phyloP scores from a whole-genome alignment of 2,329 filamentous ascomycete genomes.

The Xylaria polymorpha region DNA sequence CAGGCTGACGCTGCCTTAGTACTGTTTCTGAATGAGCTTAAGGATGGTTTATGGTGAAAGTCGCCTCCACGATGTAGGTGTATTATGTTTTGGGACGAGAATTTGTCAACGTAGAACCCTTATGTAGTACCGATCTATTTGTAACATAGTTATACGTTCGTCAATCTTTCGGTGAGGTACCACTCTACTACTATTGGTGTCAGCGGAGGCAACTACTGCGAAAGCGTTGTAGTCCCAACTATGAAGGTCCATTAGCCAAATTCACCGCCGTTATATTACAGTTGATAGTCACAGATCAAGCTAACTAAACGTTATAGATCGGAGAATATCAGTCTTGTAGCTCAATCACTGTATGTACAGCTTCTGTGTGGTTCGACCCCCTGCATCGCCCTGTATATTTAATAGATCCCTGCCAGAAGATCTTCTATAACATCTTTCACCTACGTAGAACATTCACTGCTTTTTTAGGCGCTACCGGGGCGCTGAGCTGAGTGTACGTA shows the following conservation, averaged over 20 bases:
- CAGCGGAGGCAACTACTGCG: background rate
- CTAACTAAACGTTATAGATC: background rate
- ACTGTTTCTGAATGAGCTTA: constrained; percentile 31
- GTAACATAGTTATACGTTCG: background rate
- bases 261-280: no score
- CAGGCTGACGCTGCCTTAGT: constrained; percentile 27
- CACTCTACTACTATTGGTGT: background rate
- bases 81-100: no score
- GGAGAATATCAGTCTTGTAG: background rate
- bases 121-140: background rate
- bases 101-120: no score
- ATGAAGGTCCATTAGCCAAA: background rate
- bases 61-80: background rate
- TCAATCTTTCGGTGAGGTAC: background rate
- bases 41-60: constrained; percentile 25
- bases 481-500: background rate
- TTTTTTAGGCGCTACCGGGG: no score
- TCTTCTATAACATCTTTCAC: no score
- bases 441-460: no score
- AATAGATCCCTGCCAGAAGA: no score
- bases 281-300: no score
- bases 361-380: no score
- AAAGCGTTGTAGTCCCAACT: background rate
- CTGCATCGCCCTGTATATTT: no score
- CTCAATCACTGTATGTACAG: no score